Conservation (phyloP, 116 monocot genomes). For the Papilionanthe hybrid region DNA sequence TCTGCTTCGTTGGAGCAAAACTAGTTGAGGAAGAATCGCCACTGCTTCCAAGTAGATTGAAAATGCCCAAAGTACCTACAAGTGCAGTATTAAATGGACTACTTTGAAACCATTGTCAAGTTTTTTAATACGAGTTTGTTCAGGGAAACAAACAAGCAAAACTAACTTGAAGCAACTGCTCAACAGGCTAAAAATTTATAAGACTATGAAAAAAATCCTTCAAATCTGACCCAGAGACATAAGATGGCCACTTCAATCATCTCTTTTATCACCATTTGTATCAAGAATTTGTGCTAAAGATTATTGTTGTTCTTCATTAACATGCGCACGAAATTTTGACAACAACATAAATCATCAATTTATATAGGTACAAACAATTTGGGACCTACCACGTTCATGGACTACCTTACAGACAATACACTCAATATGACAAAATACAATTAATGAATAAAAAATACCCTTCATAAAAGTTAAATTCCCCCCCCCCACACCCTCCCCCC, state of each 20-base stretch:
- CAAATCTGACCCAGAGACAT: background rate
- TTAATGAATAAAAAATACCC: too few species aligned
- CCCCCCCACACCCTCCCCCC: too few species aligned
- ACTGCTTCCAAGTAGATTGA: conserved; percentile 78
- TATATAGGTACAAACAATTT: too few species aligned
- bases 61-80: conserved; percentile 77
- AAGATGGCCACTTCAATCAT: background rate
- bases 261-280: too few species aligned
- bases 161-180: background rate
- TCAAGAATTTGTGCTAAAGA: too few species aligned
- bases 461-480: too few species aligned
- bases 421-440: too few species aligned
- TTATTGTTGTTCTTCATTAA: too few species aligned
- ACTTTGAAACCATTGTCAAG: background rate
- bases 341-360: too few species aligned
- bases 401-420: too few species aligned
- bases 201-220: background rate
- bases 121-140: background rate
- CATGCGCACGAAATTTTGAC: too few species aligned
- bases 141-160: background rate
- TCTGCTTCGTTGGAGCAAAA: conserved; percentile 70
- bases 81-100: background rate
- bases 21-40: conserved; percentile 77
- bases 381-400: too few species aligned
- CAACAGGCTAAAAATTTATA: background rate